A percentile compares a stretch with the other conserved stretches of the same genome.
phyloP scores from a whole-genome alignment of 768 basidiomycete genomes.

The Lepiota venenata region DNA sequence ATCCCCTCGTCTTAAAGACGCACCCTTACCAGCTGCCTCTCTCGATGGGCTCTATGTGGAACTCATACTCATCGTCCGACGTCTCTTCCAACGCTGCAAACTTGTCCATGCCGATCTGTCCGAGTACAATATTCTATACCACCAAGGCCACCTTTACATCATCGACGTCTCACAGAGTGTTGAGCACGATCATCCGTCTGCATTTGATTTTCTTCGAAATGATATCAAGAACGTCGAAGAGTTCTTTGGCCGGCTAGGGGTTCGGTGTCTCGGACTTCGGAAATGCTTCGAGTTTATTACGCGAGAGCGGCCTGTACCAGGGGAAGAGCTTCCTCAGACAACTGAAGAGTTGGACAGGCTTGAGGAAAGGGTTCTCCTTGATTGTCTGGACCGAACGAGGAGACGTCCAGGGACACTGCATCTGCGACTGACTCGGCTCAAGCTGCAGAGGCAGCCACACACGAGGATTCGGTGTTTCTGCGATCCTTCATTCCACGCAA shows the following conservation, averaged over 20 bases:
- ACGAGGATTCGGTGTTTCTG: conserved; percentile 89
- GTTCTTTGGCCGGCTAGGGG: conserved; percentile 79
- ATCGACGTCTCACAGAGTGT: conserved; percentile 99
- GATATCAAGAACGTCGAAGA: conserved; percentile 94
- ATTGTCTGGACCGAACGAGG: conserved; percentile 44
- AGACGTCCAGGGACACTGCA: conserved; percentile 8
- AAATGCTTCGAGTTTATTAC: conserved; percentile 90
- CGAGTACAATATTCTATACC: conserved; percentile 96
- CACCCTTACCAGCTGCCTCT: conserved; percentile 44
- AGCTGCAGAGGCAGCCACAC: conserved; percentile 31
- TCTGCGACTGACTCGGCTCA: conserved; percentile 19
- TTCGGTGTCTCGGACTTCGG: conserved; percentile 72
- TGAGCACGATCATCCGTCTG: conserved; percentile 95
- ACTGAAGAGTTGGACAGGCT: conserved; percentile 26
- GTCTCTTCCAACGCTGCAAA: conserved; percentile 86
- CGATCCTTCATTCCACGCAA: conserved; percentile 90
- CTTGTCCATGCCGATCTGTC: conserved; percentile 97
- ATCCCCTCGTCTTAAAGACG: conserved; percentile 92
- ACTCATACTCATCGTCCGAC: conserved; percentile 74
- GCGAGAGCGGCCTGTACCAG: conserved; percentile 36
- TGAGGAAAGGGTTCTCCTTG: conserved; percentile 33
- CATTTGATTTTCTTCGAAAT: conserved; percentile 92
- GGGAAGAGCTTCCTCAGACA: neutral
- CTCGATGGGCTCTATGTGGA: conserved; percentile 69
- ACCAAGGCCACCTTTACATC: conserved; percentile 77